These are phyloP conservation scores for Russula vinacea DNA, from an alignment of 768 basidiomycete species.

Conservation along the genomic window DNA sequence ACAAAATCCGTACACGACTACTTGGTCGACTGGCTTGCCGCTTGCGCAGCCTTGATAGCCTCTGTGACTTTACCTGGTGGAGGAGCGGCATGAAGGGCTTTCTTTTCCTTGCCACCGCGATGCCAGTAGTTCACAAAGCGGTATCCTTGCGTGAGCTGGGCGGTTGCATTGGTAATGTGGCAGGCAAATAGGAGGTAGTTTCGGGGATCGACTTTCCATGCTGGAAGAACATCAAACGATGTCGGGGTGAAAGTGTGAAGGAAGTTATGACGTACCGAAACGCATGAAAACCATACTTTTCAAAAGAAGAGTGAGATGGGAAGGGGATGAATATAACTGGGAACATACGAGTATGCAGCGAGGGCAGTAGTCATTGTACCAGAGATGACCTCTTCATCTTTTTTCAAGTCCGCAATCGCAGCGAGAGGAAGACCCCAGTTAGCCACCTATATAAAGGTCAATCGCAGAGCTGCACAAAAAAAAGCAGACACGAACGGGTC, in stretches of 20 bases:
- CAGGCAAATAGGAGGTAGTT: constrained; percentile 96
- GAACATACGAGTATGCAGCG: constrained; percentile 84
- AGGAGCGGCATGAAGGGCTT: constrained; percentile 31
- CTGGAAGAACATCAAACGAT: constrained; percentile 40
- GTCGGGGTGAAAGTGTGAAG: background rate
- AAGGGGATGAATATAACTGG: constrained; percentile 2
- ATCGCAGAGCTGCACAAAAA: background rate
- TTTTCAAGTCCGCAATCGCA: constrained; percentile 83
- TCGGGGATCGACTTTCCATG: constrained; percentile 93
- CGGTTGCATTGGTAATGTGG: constrained; percentile 86
- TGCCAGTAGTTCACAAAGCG: constrained; percentile 93
- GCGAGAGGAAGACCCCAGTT: constrained; percentile 98
- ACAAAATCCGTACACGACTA: constrained; percentile 20
- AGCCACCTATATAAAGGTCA: constrained; percentile 65
- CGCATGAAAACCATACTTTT: constrained; percentile 84
- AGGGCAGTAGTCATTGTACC: constrained; percentile 95
- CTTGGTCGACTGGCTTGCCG: constrained; percentile 19
- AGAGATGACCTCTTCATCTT: constrained; percentile 96
- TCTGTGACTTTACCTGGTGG: constrained; percentile 45
- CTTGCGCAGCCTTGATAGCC: constrained; percentile 46
- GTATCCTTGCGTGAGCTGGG: constrained; percentile 77
- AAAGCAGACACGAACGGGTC: constrained; percentile 68
- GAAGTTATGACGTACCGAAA: constrained; percentile 54
- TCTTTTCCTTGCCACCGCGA: constrained; percentile 79
- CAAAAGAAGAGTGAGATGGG: constrained; percentile 5